Conservation (phyloP, 805 yeast species). For the Naumovozyma dairenensis region DNA sequence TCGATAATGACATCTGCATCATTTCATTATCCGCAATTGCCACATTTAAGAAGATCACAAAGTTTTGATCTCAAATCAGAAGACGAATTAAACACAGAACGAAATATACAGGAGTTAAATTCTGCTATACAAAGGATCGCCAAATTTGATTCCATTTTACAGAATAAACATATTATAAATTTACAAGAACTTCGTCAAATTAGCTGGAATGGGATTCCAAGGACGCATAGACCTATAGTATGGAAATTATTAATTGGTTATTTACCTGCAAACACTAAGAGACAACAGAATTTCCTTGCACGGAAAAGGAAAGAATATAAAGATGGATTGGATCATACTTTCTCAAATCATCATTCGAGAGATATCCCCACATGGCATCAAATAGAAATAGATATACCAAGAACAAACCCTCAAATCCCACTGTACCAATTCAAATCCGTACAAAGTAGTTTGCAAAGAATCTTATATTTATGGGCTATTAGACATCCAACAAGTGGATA, state of each 20-base stretch:
- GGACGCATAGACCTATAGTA: constrained; percentile 63
- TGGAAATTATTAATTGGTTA: constrained; percentile 92
- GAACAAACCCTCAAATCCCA: constrained; percentile 80
- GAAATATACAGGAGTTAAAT: constrained; percentile 37
- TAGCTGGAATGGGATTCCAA: constrained; percentile 93
- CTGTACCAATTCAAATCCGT: constrained; percentile 61
- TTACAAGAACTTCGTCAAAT: constrained; percentile 61
- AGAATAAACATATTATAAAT: constrained; percentile 46
- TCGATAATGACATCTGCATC: constrained; percentile 3
- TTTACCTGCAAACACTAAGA: constrained; percentile 71
- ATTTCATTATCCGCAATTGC: constrained; percentile 24
- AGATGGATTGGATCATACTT: constrained; percentile 64
- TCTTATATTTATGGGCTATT: constrained; percentile 87
- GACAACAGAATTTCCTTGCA: constrained; percentile 59
- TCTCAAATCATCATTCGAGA: constrained; percentile 40
- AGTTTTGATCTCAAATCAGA: constrained; percentile 17
- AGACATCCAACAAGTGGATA: constrained; percentile 97
- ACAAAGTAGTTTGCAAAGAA: constrained; percentile 69
- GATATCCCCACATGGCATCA: constrained; percentile 90
- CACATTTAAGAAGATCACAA: constrained; percentile 16
- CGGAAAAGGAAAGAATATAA: constrained; percentile 80
- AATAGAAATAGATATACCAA: constrained; percentile 85
- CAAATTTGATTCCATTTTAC: constrained; percentile 56
- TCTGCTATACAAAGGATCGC: constrained; percentile 52
- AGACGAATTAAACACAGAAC: constrained; percentile 23